Evolutionary conservation across 768 basidiomycete genomes (phyloP), one percentile per base, ranked within the genome.

Genomic region (Melanogaster broomeanus): DNA sequence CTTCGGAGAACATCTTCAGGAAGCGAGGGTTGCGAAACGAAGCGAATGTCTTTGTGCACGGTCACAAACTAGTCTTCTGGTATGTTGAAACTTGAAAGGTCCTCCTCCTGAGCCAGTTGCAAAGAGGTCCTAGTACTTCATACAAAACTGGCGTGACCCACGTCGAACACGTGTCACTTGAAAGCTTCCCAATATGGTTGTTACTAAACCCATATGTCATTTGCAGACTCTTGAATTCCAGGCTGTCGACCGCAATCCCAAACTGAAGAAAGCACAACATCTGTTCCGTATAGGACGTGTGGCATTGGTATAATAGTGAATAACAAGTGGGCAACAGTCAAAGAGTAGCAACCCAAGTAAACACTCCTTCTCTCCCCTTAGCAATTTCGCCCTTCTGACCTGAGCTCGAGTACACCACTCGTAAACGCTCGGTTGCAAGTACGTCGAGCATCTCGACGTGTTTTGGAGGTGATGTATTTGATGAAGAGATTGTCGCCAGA

Each of bases 381-480:
- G 74, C 72, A 19, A 72, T 72, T 44, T 73, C 63, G 10, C 67
- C 67, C 52, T 62, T 62, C 45, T 62, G 59, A 3, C 64, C 71
- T 45, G 74, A 68, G 24, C 77, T 79, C 46, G 77, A 73, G 62
- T 91, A 90, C 0, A 81, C 79, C 9, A 77, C 79, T 41, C 85
- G 72, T 18, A 93, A 71, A 19, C 84, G 72, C 62, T 90, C 88
- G 13, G 84, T 87, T 6, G 89, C 85, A 12, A 91, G 73, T 57
- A 86, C 83, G 56, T 89, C 86, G 28, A 93, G 72, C 18, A 79
- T 64, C 34, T 77, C 74, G 15, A 88, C 55, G 21, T 78, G 78
- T 54, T 81, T 77, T 4, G 88, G 85, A 15, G 55, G 45, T 2
- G 75, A 44, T 0, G 86, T 88, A 35, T 82, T 73, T 0, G 87